Evolutionary conservation across 768 basidiomycete species (phyloP).

Genomic region (Rubroboletus pulcherrimus): DNA sequence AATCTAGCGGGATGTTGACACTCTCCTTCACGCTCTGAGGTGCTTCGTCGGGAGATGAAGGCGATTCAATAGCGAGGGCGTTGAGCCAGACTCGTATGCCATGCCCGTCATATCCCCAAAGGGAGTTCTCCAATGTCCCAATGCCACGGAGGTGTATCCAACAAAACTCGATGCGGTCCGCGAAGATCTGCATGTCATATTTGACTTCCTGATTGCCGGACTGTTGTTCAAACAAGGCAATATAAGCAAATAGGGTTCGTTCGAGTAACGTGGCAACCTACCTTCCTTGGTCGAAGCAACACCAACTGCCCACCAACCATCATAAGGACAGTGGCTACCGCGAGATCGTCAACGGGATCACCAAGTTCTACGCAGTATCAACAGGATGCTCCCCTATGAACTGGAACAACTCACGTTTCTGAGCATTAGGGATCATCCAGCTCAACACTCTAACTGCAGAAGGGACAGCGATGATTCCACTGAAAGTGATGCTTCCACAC

Average conservation of each 20-base stretch:
- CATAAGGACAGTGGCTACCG: conserved; percentile 93
- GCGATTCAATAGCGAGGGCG: conserved; percentile 82
- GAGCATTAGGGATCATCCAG: conserved; percentile 93
- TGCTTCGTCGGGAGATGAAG: conserved; percentile 34
- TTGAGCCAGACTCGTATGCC: conserved; percentile 93
- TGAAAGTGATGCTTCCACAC: conserved; percentile 94
- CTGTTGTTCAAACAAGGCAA: conserved; percentile 36
- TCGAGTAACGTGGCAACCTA: conserved; percentile 25
- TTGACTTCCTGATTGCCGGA: conserved; percentile 84
- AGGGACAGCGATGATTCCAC: conserved; percentile 83
- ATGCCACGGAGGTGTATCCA: conserved; percentile 98
- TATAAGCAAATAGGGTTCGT: not conserved
- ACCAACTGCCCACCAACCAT: conserved; percentile 91
- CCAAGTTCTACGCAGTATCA: conserved; percentile 67
- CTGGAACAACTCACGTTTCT: conserved; percentile 68
- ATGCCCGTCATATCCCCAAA: conserved; percentile 95
- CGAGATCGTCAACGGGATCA: conserved; percentile 88
- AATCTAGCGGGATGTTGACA: conserved; percentile 87
- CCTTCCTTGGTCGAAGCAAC: conserved; percentile 85
- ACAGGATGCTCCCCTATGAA: conserved; percentile 1
- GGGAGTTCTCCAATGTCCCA: conserved; percentile 88
- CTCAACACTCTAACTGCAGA: conserved; percentile 84
- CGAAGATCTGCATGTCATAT: conserved; percentile 96
- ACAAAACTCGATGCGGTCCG: conserved; percentile 96
- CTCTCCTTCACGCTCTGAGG: conserved; percentile 78